phyloP scores from a whole-genome alignment of 2,329 filamentous ascomycete species.

The Colletotrichum sp. region DNA sequence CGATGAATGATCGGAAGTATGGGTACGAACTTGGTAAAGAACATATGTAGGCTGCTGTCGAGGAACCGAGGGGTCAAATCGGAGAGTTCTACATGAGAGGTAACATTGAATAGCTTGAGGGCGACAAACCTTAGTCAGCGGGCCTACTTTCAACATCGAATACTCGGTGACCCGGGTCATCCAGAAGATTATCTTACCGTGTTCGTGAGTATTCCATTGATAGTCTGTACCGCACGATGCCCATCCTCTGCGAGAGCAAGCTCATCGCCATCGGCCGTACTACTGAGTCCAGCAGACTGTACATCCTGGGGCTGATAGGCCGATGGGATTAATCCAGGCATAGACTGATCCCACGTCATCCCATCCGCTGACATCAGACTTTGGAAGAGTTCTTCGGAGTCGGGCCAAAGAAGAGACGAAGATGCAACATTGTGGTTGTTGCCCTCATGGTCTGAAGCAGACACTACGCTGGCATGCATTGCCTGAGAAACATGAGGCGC shows the following conservation, averaged over 20 bases:
- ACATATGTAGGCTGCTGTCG: not conserved
- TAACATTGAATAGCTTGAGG: not conserved
- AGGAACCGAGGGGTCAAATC: not conserved
- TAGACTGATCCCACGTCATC: not conserved
- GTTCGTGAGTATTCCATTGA: not conserved
- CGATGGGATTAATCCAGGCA: not conserved
- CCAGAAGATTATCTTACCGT: not conserved
- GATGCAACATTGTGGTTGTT: not conserved
- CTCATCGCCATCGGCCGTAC: not conserved
- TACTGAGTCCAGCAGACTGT: not conserved
- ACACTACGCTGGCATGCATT: not conserved
- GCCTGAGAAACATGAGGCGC: not conserved
- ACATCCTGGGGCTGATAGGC: not conserved
- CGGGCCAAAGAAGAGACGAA: not conserved
- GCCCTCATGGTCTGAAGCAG: not conserved
- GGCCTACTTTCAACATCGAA: not conserved
- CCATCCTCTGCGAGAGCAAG: not conserved
- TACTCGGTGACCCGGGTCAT: not conserved
- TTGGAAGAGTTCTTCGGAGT: not conserved
- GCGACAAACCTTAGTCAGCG: not conserved
- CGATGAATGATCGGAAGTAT: not conserved
- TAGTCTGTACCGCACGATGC: not conserved
- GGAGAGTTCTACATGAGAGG: not conserved
- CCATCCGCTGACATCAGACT: not conserved
- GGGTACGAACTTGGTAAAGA: not conserved